Percentiles rank a stretch among this genome's conserved stretches.
These are phyloP conservation scores for Talinum fruticosum DNA, from an alignment of 148 eudicot genomes.

Conservation along the genomic window DNA sequence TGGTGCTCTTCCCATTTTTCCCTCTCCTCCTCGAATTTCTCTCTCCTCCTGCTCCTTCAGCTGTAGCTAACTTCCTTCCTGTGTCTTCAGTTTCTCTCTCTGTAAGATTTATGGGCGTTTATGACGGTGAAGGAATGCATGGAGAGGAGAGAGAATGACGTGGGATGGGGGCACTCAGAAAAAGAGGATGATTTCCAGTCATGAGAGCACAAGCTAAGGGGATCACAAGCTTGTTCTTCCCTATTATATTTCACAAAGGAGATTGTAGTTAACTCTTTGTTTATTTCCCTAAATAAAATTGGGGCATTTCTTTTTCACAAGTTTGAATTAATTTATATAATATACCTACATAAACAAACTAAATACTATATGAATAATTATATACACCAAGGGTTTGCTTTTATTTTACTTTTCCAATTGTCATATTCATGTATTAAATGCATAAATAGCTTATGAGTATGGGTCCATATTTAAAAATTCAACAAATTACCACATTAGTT, in stretches of 20 bases:
- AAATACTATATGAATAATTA: background rate
- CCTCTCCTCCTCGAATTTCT: background rate
- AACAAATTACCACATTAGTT: no score
- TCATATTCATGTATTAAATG: background rate
- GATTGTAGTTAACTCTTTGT: background rate
- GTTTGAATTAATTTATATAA: background rate
- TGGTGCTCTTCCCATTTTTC: constrained; percentile 64
- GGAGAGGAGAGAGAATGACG: constrained; percentile 21
- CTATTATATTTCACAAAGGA: constrained; percentile 9
- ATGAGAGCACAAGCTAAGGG: constrained; percentile 29
- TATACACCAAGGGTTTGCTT: background rate
- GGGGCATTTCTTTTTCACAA: constrained; percentile 9
- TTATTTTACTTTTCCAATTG: background rate
- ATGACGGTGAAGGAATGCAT: background rate
- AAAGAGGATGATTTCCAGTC: constrained; percentile 28
- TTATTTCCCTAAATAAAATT: constrained; percentile 15
- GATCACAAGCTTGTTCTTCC: constrained; percentile 22
- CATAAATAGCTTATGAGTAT: background rate
- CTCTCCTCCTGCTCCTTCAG: background rate
- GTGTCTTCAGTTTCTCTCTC: constrained; percentile 1
- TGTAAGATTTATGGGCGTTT: background rate
- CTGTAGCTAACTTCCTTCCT: background rate
- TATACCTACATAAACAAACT: background rate
- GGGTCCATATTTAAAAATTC: no score
- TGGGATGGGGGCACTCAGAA: constrained; percentile 23